Evolutionary conservation across 1,284 basidiomycete genomes (phyloP), one percentile per base, ranked within the genome.

Genomic region (Cutaneotrichosporon cyanovorans): DNA sequence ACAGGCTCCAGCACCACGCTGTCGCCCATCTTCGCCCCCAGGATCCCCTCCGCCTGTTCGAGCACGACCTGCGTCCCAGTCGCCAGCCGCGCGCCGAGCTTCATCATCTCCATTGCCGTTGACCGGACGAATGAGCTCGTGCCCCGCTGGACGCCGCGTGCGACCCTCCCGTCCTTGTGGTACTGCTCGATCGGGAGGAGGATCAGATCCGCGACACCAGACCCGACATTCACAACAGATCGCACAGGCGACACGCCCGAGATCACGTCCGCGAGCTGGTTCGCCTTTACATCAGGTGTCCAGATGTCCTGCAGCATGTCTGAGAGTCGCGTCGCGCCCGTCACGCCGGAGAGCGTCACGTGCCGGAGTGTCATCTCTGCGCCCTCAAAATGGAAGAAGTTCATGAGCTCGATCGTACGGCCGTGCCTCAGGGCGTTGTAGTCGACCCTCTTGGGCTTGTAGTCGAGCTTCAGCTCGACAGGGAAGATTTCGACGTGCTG

Each of bases 311-410:
- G 93, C 23, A 99, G 75, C 41, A 87, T 78, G 58, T 92, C 86
- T 52, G 89, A 90, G 25, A 98, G 76, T 32, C 83, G 80, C 10
- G 85, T 76, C 85, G 87, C 91, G 18, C 91, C 90, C 18, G 84
- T 85, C 42, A 97, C 88, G 15, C 93, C 95, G 43, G 84, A 82
- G 20, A 97, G 68, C 14, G 87, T 91, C 51, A 97, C 83, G 63
- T 95, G 91, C 42, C 93, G 79, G 42, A 99, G 73, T 0, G 90
- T 93, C 89, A 98, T 97, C 69, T 96, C 93, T 3, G 93, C 87
- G 0, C 89, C 93, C 60, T 98, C 93, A 60, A 98, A 99, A 70
- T 97, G 92, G 82, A 99, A 98, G 68, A 98, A 97, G 68, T 99
- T 99, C 93, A 98, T 97, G 47, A 98, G 73, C 66, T 98, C 95